phyloP scores from a whole-genome alignment of 2,329 filamentous ascomycete genomes.

The Fonsecaea nubica region DNA sequence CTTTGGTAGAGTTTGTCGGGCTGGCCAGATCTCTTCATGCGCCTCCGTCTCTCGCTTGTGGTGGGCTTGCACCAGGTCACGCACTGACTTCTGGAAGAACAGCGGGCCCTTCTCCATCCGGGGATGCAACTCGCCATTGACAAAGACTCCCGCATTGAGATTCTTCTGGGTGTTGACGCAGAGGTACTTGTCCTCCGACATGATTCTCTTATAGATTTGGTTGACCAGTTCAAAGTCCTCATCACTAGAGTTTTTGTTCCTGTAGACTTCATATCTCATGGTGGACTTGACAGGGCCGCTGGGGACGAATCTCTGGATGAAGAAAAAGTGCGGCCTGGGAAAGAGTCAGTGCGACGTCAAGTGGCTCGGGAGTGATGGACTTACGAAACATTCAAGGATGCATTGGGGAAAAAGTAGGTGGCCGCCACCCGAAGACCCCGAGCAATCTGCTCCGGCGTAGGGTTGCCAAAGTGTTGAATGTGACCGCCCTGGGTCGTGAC shows the following conservation, averaged over 20 bases:
- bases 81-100: slow-evolving; percentile 62
- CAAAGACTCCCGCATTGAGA: slow-evolving; percentile 65
- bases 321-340: slow-evolving; percentile 65
- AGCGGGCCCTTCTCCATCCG: slow-evolving; percentile 65
- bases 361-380: slow-evolving; percentile 14
- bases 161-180: slow-evolving; percentile 67
- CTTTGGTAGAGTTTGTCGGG: slow-evolving; percentile 30
- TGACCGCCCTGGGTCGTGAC: slow-evolving; percentile 62
- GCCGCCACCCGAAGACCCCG: slow-evolving; percentile 38
- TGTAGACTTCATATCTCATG: slow-evolving; percentile 69
- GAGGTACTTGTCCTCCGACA: slow-evolving; percentile 69
- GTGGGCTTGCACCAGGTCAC: slow-evolving; percentile 58
- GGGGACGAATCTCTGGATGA: slow-evolving; percentile 68
- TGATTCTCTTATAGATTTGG: slow-evolving; percentile 68
- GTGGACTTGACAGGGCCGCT: slow-evolving; percentile 56
- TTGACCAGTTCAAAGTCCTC: slow-evolving; percentile 65
- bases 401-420: slow-evolving; percentile 48
- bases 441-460: slow-evolving; percentile 40
- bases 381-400: slow-evolving; percentile 46
- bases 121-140: slow-evolving; percentile 69
- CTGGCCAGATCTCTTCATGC: slow-evolving; percentile 61
- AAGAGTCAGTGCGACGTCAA: not conserved
- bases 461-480: slow-evolving; percentile 57
- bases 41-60: slow-evolving; percentile 54
- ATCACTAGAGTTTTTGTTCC: slow-evolving; percentile 65